phyloP scores from a whole-genome alignment of 2,329 filamentous ascomycete genomes.

The Pseudofabraea citricarpa region DNA sequence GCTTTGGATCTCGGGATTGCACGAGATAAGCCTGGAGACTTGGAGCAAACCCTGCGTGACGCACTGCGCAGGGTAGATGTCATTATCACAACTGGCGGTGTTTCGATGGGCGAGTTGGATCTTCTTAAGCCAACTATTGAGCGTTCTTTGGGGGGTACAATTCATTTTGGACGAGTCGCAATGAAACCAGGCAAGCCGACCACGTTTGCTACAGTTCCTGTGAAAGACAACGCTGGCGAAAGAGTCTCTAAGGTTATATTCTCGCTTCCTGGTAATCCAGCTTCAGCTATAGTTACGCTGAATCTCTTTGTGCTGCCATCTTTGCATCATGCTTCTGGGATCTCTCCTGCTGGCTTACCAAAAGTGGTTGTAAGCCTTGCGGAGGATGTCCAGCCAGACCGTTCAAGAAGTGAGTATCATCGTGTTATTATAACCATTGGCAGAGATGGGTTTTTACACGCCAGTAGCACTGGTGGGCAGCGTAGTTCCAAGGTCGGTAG shows the following conservation, averaged over 20 bases:
- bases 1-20: slow-evolving; percentile 84
- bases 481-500: slow-evolving; percentile 87
- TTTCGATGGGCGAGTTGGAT: slow-evolving; percentile 97
- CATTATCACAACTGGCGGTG: slow-evolving; percentile 87
- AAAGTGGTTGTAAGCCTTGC: slow-evolving; percentile 66
- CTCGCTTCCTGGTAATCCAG: slow-evolving; percentile 88
- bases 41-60: slow-evolving; percentile 73
- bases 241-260: slow-evolving; percentile 71
- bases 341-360: slow-evolving; percentile 64
- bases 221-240: slow-evolving; percentile 53
- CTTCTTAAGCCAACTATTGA: slow-evolving; percentile 96
- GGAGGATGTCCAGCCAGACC: slow-evolving; percentile 71
- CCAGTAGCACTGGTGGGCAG: slow-evolving; percentile 82
- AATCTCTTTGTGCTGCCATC: slow-evolving; percentile 91
- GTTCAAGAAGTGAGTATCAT: slow-evolving; percentile 80
- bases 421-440: slow-evolving; percentile 68
- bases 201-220: slow-evolving; percentile 85
- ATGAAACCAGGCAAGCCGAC: slow-evolving; percentile 99
- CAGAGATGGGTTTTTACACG: slow-evolving; percentile 64
- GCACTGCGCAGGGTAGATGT: slow-evolving; percentile 73
- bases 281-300: slow-evolving; percentile 86
- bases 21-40: slow-evolving; percentile 63
- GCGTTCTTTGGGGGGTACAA: slow-evolving; percentile 79
- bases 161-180: slow-evolving; percentile 91
- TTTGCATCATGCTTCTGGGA: slow-evolving; percentile 70